Conservation (phyloP, 1,139 yeast species). For the Starmera stellimalicola region DNA sequence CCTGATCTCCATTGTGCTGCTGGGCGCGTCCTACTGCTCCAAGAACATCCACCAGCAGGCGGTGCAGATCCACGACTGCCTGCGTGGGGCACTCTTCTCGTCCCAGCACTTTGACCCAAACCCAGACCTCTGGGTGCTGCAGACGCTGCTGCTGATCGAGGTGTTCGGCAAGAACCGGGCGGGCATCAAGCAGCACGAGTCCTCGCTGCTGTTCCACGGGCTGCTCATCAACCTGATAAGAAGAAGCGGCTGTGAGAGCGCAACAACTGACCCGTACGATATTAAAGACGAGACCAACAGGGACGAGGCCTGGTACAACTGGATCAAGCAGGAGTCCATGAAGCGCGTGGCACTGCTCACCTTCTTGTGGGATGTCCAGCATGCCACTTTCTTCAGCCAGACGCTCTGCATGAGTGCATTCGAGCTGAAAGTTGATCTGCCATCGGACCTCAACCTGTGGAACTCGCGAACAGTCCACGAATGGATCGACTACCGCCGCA, state of each 20-base stretch:
- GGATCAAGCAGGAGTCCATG: slow-evolving; percentile 21
- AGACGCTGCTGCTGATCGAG: slow-evolving; percentile 16
- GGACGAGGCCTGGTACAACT: slow-evolving; percentile 16
- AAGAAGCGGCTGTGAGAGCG: slow-evolving; percentile 10
- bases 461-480: slow-evolving; percentile 11
- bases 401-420: slow-evolving; percentile 18
- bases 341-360: slow-evolving; percentile 21
- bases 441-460: slow-evolving; percentile 22
- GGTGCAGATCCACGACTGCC: slow-evolving; percentile 5
- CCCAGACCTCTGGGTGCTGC: slow-evolving; percentile 9
- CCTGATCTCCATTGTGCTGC: slow-evolving; percentile 11
- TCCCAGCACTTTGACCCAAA: not conserved
- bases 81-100: slow-evolving; percentile 3
- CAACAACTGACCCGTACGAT: slow-evolving; percentile 2
- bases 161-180: slow-evolving; percentile 13
- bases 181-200: slow-evolving; percentile 9
- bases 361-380: slow-evolving; percentile 26
- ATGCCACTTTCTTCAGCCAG: slow-evolving; percentile 25
- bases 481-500: slow-evolving; percentile 9
- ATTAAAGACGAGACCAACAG: slow-evolving; percentile 6
- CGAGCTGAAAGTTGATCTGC: slow-evolving; percentile 21
- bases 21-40: slow-evolving; percentile 15
- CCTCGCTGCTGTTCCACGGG: slow-evolving; percentile 14
- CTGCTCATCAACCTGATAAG: slow-evolving; percentile 13
- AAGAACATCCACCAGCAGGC: slow-evolving; percentile 6